phyloP scores from a whole-genome alignment of 1,139 yeast genomes.

The Eremothecium sinecaudum region DNA sequence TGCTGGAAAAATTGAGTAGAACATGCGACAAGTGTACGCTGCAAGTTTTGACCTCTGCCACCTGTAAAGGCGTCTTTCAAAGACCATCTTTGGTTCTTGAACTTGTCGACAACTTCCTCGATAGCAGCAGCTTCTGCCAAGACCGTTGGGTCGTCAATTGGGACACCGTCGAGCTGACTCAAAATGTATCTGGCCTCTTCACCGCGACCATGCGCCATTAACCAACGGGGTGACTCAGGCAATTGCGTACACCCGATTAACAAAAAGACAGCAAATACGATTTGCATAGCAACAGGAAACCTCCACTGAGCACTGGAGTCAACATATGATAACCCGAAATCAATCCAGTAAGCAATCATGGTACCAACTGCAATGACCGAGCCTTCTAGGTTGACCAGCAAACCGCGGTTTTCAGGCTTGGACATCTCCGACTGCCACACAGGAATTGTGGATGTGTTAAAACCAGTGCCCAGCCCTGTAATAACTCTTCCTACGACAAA shows the following conservation, averaged over 20 bases:
- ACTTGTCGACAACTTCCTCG: constrained; percentile 32
- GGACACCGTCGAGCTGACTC: constrained; percentile 19
- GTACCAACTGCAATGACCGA: constrained; percentile 66
- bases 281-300: constrained; percentile 40
- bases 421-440: constrained; percentile 78
- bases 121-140: constrained; percentile 36
- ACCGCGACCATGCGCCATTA: constrained; percentile 43
- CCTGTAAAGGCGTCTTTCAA: constrained; percentile 45
- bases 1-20: constrained; percentile 49
- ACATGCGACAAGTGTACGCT: constrained; percentile 45
- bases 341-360: constrained; percentile 66
- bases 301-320: constrained; percentile 43
- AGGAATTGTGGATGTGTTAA: constrained; percentile 72
- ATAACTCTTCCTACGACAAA: constrained; percentile 65
- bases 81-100: constrained; percentile 19
- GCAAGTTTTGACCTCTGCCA: constrained; percentile 38
- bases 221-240: constrained; percentile 74
- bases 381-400: constrained; percentile 60
- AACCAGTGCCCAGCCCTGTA: constrained; percentile 74
- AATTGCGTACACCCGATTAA: constrained; percentile 32
- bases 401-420: constrained; percentile 61
- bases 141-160: constrained; percentile 39
- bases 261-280: constrained; percentile 35
- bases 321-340: constrained; percentile 59
- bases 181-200: constrained; percentile 39